Percentiles rank a stretch among this genome's conserved stretches.
Conservation (phyloP, 225 moss, liverwort and hornwort species). For the Marchantia paleacea region DNA sequence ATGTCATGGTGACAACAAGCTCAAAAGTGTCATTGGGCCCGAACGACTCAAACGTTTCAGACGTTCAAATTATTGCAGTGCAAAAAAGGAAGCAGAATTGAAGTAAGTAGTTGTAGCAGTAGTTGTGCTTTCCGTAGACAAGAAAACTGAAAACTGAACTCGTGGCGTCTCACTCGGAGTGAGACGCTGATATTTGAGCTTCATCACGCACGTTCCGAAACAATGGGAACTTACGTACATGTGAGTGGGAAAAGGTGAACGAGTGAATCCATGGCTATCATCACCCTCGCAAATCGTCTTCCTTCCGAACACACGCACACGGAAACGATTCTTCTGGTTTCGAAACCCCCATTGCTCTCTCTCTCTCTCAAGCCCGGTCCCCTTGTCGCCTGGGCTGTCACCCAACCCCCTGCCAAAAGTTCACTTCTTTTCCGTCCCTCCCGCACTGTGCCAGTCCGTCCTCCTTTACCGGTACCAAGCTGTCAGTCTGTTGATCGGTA, state of each 20-base stretch:
- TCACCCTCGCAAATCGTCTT: not conserved
- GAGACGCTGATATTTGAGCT: not conserved
- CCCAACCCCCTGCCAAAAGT: not conserved
- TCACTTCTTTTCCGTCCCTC: not conserved
- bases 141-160: not conserved
- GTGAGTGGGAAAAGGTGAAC: not conserved
- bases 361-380: not conserved
- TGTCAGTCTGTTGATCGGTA: not conserved
- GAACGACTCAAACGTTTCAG: not conserved
- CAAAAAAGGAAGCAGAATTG: not conserved
- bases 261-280: not conserved
- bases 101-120: not conserved
- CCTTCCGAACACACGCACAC: not conserved
- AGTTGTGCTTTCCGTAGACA: not conserved
- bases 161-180: not conserved
- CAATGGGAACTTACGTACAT: not conserved
- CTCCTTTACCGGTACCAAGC: not conserved
- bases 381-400: not conserved
- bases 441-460: not conserved
- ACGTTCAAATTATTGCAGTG: not conserved
- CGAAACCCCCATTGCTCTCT: not conserved
- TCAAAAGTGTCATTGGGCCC: not conserved
- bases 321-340: not conserved
- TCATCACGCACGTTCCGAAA: not conserved
- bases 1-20: not conserved